These are phyloP conservation scores for Populus tomentosa DNA, from an alignment of 441 rosid genomes.

Conservation along the genomic window DNA sequence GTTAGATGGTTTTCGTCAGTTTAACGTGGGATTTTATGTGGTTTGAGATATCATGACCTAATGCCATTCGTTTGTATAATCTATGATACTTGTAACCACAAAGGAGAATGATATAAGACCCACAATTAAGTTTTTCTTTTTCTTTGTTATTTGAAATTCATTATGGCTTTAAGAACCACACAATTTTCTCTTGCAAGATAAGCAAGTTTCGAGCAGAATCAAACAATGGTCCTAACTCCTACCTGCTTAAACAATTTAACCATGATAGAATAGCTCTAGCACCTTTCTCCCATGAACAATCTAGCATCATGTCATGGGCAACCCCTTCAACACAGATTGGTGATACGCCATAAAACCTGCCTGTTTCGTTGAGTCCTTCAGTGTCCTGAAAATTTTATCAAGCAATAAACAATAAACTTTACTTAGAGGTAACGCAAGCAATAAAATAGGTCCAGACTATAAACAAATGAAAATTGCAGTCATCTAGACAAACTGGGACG, in stretches of 20 bases:
- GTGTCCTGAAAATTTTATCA: slow-evolving; percentile 37
- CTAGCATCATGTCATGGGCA: slow-evolving; percentile 90
- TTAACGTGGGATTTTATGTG: background rate
- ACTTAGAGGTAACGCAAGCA: background rate
- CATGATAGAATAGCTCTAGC: slow-evolving; percentile 48
- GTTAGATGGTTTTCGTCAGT: background rate
- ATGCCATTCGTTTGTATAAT: background rate
- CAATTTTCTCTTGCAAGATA: background rate
- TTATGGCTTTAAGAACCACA: background rate
- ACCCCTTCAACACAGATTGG: slow-evolving; percentile 62
- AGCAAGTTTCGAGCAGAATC: background rate
- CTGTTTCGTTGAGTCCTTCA: slow-evolving; percentile 64
- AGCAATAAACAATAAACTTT: slow-evolving; percentile 2
- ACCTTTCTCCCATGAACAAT: slow-evolving; percentile 76
- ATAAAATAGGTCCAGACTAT: background rate
- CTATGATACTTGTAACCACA: background rate
- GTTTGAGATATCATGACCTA: background rate
- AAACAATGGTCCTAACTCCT: background rate
- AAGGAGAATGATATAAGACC: background rate
- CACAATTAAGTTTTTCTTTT: background rate
- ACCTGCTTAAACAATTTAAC: slow-evolving; percentile 37
- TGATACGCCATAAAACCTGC: slow-evolving; percentile 50
- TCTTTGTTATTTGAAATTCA: background rate
- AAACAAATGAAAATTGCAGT: background rate
- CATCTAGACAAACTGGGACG: background rate